Evolutionary conservation across 148 eudicot genomes (phyloP), one percentile per base, ranked within the genome.

Genomic region (Diospyros lotus): DNA sequence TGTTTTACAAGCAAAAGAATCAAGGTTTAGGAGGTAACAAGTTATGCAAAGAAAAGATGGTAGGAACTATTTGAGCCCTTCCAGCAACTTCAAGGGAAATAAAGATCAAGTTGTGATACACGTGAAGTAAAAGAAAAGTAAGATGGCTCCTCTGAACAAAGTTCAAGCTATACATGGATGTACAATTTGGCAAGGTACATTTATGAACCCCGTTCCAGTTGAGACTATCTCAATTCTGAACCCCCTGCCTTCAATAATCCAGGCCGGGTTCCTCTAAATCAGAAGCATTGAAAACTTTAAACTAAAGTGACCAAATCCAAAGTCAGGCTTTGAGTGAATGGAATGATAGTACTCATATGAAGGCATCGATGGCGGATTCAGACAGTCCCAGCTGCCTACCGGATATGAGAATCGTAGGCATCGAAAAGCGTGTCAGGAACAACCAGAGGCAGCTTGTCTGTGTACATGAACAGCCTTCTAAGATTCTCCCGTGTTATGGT

Each of bases 391-490:
- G 11, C 63, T n/a, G 73, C 62, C 76, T 91, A 94, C 84, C 87
- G 87, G 64, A 94, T 78, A 77, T 94, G 98, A 58, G 94, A 82
- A 85, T 94, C 97, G 5, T 86, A 91, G 40, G 88, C 59, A 68
- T 94, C 98, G 64, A 90, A 88, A 42, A 89, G 75, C 60, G 83
- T 78, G 62, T 91, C 95, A 2, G 98, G 98, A 78, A 91, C 86
- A 74, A 94, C 78, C 71, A 91, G 69, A 76, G 98, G 98, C 84
- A 94, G 68, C 82, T 94, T 94, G 76, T 94, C 98, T 84, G 90
- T 89, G 64, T 87, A 93, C 90, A 91, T 84, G 75, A 93, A 93
- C 71, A 94, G 83, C 89, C 97, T 86, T 87, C 89, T 90, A 11
- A 87, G 87, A 78, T 94, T 91, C 75, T 94, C 98, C 83, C 82